Conservation (phyloP, 257 asterid genomes). For the Nemophila menziesii region DNA sequence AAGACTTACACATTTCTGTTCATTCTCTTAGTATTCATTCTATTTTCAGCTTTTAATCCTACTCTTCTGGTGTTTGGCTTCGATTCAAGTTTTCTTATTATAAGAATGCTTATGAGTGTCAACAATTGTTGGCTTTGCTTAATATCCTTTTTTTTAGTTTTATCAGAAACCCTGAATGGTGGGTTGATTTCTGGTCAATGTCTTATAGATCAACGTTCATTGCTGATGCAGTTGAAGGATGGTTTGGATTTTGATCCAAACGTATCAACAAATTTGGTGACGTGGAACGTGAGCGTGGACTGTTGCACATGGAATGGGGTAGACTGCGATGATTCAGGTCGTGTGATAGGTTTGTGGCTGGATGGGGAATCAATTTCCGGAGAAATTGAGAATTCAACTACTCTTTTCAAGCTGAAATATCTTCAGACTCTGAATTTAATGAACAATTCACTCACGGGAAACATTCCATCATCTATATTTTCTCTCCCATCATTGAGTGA, state of each 20-base stretch:
- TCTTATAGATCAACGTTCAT: conserved; percentile 23
- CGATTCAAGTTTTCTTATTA: too few species aligned
- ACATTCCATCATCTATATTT: conserved; percentile 31
- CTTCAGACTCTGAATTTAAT: conserved; percentile 22
- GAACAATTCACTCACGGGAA: conserved; percentile 26
- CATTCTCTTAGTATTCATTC: too few species aligned
- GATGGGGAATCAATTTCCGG: conserved; percentile 2
- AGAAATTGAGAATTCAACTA: conserved; percentile 4
- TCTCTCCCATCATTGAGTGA: conserved; percentile 24
- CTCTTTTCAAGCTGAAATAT: conserved; percentile 12
- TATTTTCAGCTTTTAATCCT: too few species aligned
- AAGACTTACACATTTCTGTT: too few species aligned
- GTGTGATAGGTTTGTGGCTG: conserved; percentile 17
- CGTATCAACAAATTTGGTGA: conserved; percentile 23
- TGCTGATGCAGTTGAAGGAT: conserved; percentile 30
- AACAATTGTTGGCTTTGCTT: too few species aligned
- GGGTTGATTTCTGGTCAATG: too few species aligned
- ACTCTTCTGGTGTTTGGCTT: too few species aligned
- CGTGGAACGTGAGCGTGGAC: conserved; percentile 16
- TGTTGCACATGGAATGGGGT: conserved; percentile 33
- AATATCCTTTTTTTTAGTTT: too few species aligned
- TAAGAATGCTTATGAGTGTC: too few species aligned
- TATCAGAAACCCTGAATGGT: too few species aligned
- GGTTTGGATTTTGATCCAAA: conserved; percentile 8
- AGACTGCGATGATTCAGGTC: conserved; percentile 20